Evolutionary conservation across 140 eudicot genomes (phyloP), one percentile per base, ranked within the genome.

Genomic region (Bidens hawaiensis): DNA sequence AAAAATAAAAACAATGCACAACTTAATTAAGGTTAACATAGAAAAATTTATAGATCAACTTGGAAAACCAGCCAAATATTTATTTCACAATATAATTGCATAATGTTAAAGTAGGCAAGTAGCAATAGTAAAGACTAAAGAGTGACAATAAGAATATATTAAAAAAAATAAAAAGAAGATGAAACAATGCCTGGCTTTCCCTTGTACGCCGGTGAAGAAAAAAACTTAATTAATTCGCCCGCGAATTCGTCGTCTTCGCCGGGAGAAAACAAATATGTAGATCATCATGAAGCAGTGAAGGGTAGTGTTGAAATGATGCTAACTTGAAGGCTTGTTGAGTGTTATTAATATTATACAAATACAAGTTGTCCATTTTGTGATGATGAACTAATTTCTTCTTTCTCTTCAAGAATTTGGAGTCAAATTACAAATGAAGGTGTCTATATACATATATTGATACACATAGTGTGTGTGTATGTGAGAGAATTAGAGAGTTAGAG

Each of bases 161-260:
- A n/a, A n/a, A n/a, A n/a, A n/a, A n/a, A n/a, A 64, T 43, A 57
- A 36, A 56, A 74, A 40, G 25, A 59, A 43, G 63, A 60, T 67
- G 65, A 67, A 74, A 27, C 79, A 74, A 49, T 74, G 79, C 79
- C 79, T 74, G 79, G 79, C 79, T 67, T 74, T 67, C 79, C 79
- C 79, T 67, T 74, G 79, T 74, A 74, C 74, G 79, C 79, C 79
- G 74, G 63, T 60, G 63, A 49, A 65, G 26, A 41, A 65, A 49
- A 50, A 65, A 34, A 19, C 66, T 64, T 24, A 65, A n/a, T n/a
- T n/a, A n/a, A 18, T 24, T n/a, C 25, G 63, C 73, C 78, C 67
- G 73, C 62, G 33, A 73, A 73, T 22, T 74, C 78, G n/a, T n/a
- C n/a, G 66, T 67, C 43, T 40, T 74, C 64, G 74, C 74, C 75